A percentile compares a stretch with the other conserved stretches of the same genome.
phyloP scores from a whole-genome alignment of 192 early-diverging fungal species.

The Chytriomyces sp. region DNA sequence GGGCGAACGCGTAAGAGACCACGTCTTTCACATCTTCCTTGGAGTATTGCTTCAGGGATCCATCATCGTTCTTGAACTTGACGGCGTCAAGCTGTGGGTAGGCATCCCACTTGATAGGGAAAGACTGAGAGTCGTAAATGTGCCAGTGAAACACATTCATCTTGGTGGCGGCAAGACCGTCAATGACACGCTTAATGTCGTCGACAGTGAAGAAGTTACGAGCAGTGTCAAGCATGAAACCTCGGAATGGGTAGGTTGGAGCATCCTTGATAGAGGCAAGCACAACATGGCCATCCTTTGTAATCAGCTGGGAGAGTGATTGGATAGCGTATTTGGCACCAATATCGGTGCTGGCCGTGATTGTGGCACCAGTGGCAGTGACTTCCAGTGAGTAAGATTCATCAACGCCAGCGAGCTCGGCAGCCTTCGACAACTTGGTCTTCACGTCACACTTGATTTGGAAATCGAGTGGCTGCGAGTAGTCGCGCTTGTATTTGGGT shows the following conservation, averaged over 20 bases:
- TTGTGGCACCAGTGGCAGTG: constrained; percentile 14
- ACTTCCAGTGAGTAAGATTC: constrained; percentile 17
- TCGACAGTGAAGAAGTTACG: constrained; percentile 44
- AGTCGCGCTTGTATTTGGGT: not conserved
- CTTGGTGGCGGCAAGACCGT: constrained; percentile 37
- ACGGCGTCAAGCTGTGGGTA: not conserved
- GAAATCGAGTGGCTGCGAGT: not conserved
- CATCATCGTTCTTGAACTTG: not conserved
- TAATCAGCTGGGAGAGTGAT: constrained; percentile 73
- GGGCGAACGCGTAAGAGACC: constrained; percentile 69
- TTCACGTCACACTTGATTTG: not conserved
- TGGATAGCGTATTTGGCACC: constrained; percentile 76
- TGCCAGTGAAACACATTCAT: constrained; percentile 33
- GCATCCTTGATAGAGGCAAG: constrained; percentile 32
- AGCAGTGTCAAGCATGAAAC: constrained; percentile 41
- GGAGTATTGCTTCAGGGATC: constrained; percentile 67
- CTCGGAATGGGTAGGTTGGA: constrained; percentile 40
- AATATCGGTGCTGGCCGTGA: constrained; percentile 63
- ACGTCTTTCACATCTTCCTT: constrained; percentile 71
- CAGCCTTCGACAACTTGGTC: not conserved
- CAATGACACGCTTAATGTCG: constrained; percentile 33
- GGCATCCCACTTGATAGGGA: constrained; percentile 1
- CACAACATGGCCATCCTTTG: not conserved
- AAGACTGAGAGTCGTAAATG: constrained; percentile 31
- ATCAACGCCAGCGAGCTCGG: constrained; percentile 12